These are phyloP conservation scores for Cucumis cinereus DNA, from an alignment of 306 rosid species.

Conservation along the genomic window DNA sequence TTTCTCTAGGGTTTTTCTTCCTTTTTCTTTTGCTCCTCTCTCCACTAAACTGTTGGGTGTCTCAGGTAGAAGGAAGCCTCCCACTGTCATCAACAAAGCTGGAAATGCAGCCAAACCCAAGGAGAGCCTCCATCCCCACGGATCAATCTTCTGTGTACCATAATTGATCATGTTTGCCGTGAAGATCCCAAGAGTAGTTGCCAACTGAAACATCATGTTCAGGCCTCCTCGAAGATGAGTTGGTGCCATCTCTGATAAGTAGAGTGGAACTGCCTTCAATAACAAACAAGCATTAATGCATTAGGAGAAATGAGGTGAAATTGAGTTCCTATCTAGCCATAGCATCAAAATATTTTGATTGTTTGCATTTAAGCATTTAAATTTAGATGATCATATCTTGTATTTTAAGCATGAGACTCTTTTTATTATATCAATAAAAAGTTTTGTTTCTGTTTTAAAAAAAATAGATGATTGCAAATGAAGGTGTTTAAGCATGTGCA, in stretches of 20 bases:
- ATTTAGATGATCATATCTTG: background rate
- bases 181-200: conserved; percentile 79
- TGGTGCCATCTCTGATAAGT: conserved; percentile 92
- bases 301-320: background rate
- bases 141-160: conserved; percentile 61
- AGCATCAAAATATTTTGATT: background rate
- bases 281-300: conserved; percentile 16
- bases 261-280: conserved; percentile 72
- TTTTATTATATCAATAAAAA: no score
- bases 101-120: conserved; percentile 70
- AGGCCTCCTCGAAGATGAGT: conserved; percentile 82
- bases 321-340: background rate
- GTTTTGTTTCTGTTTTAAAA: no score
- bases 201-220: conserved; percentile 94
- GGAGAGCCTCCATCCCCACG: conserved; percentile 96
- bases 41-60: conserved; percentile 87
- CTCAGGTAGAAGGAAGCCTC: conserved; percentile 78
- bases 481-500: background rate
- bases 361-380: background rate
- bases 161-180: conserved; percentile 81
- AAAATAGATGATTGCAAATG: background rate
- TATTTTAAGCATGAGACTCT: no score
- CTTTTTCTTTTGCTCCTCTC: conserved; percentile 42
- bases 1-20: conserved; percentile 46
- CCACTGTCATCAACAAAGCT: conserved; percentile 61